Conservation (phyloP, 202 grass and related monocot genomes). For the Hordeum pubiflorum region DNA sequence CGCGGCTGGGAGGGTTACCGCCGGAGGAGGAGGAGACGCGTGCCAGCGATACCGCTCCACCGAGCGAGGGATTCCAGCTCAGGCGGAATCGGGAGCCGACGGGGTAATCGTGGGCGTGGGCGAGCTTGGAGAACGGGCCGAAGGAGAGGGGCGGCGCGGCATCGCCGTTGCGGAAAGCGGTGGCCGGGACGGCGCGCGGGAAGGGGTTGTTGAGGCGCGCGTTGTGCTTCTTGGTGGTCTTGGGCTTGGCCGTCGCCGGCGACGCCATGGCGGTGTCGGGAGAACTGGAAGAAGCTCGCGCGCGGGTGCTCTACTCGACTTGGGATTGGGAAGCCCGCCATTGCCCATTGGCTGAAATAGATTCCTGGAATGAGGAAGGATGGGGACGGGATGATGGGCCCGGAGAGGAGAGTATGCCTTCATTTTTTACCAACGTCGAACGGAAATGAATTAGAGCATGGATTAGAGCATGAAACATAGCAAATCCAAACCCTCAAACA, state of each 20-base stretch:
- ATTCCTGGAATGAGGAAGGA: slow-evolving; percentile 37
- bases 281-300: not conserved
- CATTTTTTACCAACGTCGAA: not conserved
- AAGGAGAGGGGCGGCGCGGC: slow-evolving; percentile 29
- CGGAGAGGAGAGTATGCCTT: not conserved
- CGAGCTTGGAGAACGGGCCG: slow-evolving; percentile 44
- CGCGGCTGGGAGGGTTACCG: not conserved
- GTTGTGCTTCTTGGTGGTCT: slow-evolving; percentile 56
- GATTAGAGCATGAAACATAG: too few relatives aligned
- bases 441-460: too few relatives aligned
- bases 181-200: slow-evolving; percentile 29
- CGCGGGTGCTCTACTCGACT: not conserved
- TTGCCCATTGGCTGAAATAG: slow-evolving; percentile 54
- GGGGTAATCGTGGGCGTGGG: slow-evolving; percentile 41
- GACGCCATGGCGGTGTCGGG: slow-evolving; percentile 10
- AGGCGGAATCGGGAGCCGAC: slow-evolving; percentile 55
- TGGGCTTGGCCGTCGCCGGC: slow-evolving; percentile 15
- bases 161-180: slow-evolving; percentile 17
- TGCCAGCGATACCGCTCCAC: slow-evolving; percentile 9
- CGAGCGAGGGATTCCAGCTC: slow-evolving; percentile 42
- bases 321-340: not conserved
- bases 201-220: slow-evolving; percentile 81
- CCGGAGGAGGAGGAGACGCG: not conserved
- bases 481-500: too few relatives aligned
- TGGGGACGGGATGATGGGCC: not conserved